Evolutionary conservation across 169 alveolate genomes (phyloP).

Genomic region (Cryptosporidium baileyi): DNA sequence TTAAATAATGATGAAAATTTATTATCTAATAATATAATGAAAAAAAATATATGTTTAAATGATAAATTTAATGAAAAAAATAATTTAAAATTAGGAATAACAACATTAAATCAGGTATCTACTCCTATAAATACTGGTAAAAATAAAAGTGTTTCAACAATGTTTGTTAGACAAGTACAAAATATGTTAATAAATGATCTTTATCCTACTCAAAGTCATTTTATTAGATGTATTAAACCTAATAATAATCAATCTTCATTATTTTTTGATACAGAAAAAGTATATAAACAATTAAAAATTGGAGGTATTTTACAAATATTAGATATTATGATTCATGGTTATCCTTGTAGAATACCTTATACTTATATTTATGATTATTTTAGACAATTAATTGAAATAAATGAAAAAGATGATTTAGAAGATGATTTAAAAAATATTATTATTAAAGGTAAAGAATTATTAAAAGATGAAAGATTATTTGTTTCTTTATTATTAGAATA

Average conservation of each 20-base stretch:
- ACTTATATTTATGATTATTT: slow-evolving; percentile 71
- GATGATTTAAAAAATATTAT: slow-evolving; percentile 49
- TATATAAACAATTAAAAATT: slow-evolving; percentile 74
- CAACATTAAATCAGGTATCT: slow-evolving; percentile 15
- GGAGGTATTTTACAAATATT: slow-evolving; percentile 77
- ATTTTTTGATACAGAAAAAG: slow-evolving; percentile 71
- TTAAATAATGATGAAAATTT: neutral
- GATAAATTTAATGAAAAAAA: neutral
- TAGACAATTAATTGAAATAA: slow-evolving; percentile 61
- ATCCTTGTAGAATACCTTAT: slow-evolving; percentile 76
- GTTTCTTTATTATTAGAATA: slow-evolving; percentile 59
- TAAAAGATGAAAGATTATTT: slow-evolving; percentile 71
- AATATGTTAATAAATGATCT: slow-evolving; percentile 72
- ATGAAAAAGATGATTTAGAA: neutral
- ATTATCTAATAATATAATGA: neutral
- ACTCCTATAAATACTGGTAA: slow-evolving; percentile 57
- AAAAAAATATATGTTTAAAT: neutral
- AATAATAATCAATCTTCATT: slow-evolving; percentile 71
- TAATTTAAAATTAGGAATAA: neutral
- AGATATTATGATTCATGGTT: slow-evolving; percentile 76
- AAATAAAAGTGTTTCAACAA: slow-evolving; percentile 52
- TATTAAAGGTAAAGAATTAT: slow-evolving; percentile 72
- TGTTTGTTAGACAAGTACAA: slow-evolving; percentile 73
- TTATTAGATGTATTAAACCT: slow-evolving; percentile 77
- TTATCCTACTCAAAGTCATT: slow-evolving; percentile 74